Conservation (phyloP, 2,329 filamentous ascomycete species). For the Colletotrichum noveboracense region DNA sequence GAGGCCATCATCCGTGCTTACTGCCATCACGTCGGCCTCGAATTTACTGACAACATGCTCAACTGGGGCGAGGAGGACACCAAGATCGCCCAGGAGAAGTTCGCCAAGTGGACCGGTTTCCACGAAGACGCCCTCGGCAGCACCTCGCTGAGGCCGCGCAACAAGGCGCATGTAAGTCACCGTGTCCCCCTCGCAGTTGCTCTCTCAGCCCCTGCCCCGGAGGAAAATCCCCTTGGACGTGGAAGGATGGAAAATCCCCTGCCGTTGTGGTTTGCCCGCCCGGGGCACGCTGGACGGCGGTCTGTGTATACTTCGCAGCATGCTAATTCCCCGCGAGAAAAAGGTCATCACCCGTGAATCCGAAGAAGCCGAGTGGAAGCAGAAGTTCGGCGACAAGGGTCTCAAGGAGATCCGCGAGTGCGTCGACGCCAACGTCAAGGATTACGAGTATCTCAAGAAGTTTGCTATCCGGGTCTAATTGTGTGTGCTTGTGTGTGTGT, state of each 20-base stretch:
- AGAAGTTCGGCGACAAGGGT: slow-evolving; percentile 76
- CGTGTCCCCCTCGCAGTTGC: background rate
- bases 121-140: slow-evolving; percentile 94
- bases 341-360: slow-evolving; percentile 68
- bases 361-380: slow-evolving; percentile 73
- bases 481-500: background rate
- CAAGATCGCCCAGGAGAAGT: slow-evolving; percentile 74
- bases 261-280: slow-evolving; percentile 5
- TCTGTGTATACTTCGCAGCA: background rate
- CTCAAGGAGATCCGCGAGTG: slow-evolving; percentile 73
- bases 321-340: slow-evolving; percentile 41
- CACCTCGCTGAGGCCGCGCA: slow-evolving; percentile 73
- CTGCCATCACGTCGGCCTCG: slow-evolving; percentile 80
- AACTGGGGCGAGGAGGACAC: slow-evolving; percentile 81
- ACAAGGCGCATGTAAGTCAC: slow-evolving; percentile 62
- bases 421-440: slow-evolving; percentile 72
- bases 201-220: background rate
- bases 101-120: slow-evolving; percentile 97
- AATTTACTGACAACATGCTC: slow-evolving; percentile 80
- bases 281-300: background rate
- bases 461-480: slow-evolving; percentile 69
- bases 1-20: slow-evolving; percentile 77
- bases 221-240: background rate
- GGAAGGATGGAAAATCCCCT: background rate
- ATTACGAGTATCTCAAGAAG: slow-evolving; percentile 84